Percentiles rank a stretch among this genome's conserved stretches.
phyloP scores from a whole-genome alignment of 306 rosid species.

The Quercus bicolor region DNA sequence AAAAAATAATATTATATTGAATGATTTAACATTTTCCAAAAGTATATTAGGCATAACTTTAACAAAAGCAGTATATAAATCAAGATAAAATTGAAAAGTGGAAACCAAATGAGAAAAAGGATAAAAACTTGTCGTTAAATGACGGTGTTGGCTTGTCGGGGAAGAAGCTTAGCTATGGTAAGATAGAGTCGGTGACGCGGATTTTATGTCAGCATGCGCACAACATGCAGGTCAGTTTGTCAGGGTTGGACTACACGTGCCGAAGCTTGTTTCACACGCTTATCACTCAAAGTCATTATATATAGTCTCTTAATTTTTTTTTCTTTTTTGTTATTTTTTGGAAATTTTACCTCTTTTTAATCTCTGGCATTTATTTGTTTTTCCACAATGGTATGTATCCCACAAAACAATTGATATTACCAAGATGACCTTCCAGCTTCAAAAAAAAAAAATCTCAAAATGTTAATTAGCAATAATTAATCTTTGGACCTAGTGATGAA shows the following conservation, averaged over 20 bases:
- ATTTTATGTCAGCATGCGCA: constrained; percentile 21
- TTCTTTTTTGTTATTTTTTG: background rate
- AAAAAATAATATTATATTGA: too few species aligned
- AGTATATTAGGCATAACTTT: too few species aligned
- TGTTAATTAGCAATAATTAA: background rate
- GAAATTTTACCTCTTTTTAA: background rate
- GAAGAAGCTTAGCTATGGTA: constrained; percentile 4
- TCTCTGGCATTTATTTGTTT: background rate
- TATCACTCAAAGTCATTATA: background rate
- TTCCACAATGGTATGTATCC: background rate
- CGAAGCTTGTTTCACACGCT: constrained; percentile 29
- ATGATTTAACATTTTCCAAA: too few species aligned
- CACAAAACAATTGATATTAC: background rate
- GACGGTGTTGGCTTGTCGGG: constrained; percentile 17
- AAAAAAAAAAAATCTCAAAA: background rate
- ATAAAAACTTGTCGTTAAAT: background rate
- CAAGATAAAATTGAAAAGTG: too few species aligned
- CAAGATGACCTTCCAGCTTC: background rate
- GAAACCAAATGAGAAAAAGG: background rate
- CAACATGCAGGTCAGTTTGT: constrained; percentile 2
- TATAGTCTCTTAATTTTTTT: too few species aligned
- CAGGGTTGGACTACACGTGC: constrained; percentile 41
- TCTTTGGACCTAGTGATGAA: background rate
- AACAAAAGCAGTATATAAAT: too few species aligned
- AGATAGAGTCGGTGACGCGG: constrained; percentile 23